These are phyloP conservation scores for Piper longum DNA, from an alignment of 164 flowering plant species.

Conservation along the genomic window DNA sequence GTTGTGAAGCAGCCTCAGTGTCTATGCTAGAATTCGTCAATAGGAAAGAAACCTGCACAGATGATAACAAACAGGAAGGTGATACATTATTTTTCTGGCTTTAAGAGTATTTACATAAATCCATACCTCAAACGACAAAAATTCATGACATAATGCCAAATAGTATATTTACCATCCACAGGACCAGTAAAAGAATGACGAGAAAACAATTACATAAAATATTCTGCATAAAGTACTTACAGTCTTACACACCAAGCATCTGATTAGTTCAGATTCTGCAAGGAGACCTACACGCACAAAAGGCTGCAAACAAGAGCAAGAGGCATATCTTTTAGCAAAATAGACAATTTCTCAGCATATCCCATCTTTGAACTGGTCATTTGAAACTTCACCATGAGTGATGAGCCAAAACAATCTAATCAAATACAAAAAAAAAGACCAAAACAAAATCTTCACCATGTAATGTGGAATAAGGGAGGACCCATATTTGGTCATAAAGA, in stretches of 20 bases:
- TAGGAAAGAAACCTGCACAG: constrained; percentile 54
- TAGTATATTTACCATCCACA: no score
- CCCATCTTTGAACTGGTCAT: not conserved
- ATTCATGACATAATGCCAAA: no score
- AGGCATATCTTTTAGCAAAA: not conserved
- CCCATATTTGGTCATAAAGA: constrained; percentile 69
- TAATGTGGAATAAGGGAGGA: constrained; percentile 61
- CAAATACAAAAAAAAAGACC: no score
- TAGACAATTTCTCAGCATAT: no score
- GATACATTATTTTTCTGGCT: no score
- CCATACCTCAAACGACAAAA: not conserved
- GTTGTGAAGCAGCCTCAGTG: constrained; percentile 22
- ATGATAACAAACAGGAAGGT: not conserved
- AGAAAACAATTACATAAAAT: not conserved
- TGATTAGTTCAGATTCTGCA: constrained; percentile 61
- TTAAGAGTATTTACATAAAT: no score
- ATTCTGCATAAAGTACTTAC: constrained; percentile 24
- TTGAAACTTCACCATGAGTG: not conserved
- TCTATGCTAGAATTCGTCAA: constrained; percentile 30
- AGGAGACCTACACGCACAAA: constrained; percentile 60
- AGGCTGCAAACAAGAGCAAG: constrained; percentile 31
- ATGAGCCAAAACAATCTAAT: no score
- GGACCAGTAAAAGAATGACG: not conserved
- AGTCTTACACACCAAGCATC: constrained; percentile 61
- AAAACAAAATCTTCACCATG: constrained; percentile 36